These are phyloP conservation scores for Quillaja saponaria DNA, from an alignment of 306 rosid genomes.

Conservation along the genomic window DNA sequence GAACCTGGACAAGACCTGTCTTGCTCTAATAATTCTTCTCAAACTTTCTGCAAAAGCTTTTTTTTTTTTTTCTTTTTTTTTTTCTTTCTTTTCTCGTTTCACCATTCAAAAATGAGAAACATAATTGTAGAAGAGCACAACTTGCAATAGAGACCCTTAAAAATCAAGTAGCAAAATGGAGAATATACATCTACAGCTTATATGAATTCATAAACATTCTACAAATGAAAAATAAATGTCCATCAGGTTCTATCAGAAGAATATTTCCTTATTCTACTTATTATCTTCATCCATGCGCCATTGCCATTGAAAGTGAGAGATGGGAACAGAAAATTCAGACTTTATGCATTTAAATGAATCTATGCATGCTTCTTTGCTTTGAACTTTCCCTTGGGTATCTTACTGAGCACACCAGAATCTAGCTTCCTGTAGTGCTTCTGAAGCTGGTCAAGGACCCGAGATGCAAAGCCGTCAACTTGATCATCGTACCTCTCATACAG, in stretches of 20 bases:
- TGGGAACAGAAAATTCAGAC: background rate
- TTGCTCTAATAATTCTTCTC: too few relatives aligned
- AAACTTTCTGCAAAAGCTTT: too few relatives aligned
- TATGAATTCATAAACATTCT: constrained; percentile 2
- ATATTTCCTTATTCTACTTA: background rate
- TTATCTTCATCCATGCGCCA: background rate
- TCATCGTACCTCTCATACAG: constrained; percentile 77
- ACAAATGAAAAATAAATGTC: background rate
- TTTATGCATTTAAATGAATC: constrained; percentile 29
- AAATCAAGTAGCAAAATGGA: background rate
- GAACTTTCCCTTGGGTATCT: constrained; percentile 64
- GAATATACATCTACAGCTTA: background rate
- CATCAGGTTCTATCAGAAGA: background rate
- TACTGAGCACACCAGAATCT: constrained; percentile 74
- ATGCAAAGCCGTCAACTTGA: constrained; percentile 63
- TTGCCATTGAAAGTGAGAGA: constrained; percentile 22
- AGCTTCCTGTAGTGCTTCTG: constrained; percentile 50
- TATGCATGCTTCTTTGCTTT: constrained; percentile 63
- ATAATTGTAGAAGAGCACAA: constrained; percentile 13
- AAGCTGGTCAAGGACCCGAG: constrained; percentile 51
- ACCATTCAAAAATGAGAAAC: too few relatives aligned
- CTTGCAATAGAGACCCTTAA: background rate
- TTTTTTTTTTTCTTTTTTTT: too few relatives aligned
- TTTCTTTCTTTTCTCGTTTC: too few relatives aligned
- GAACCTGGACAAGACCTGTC: too few relatives aligned